Percentiles rank a stretch among this genome's conserved stretches.
Evolutionary conservation across 2,329 filamentous ascomycete genomes (phyloP).

Genomic region (Cladosporium sp.): DNA sequence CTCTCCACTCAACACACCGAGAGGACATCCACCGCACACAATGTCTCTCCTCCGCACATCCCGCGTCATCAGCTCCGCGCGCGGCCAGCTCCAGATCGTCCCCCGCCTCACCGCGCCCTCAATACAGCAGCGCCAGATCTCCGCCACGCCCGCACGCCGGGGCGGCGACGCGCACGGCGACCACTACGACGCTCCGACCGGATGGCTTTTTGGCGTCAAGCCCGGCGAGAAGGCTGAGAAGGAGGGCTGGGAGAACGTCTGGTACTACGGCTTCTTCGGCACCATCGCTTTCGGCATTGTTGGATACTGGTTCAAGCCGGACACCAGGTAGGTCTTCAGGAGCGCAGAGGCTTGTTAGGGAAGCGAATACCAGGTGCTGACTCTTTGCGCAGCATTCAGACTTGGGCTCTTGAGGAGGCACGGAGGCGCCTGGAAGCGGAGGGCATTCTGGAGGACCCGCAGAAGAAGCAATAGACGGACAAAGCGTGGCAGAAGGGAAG

Average conservation of each 20-base stretch:
- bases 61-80: constrained; percentile 25
- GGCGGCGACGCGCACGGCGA: constrained; percentile 61
- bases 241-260: constrained; percentile 91
- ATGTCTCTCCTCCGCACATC: constrained; percentile 15
- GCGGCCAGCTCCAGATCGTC: constrained; percentile 28
- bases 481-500: background rate
- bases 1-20: constrained; percentile 6
- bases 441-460: constrained; percentile 80
- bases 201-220: constrained; percentile 91
- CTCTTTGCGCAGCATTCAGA: constrained; percentile 73
- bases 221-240: constrained; percentile 92
- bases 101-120: constrained; percentile 22
- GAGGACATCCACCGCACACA: background rate
- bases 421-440: constrained; percentile 91
- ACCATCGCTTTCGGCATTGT: constrained; percentile 66
- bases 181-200: constrained; percentile 82
- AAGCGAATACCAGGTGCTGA: constrained; percentile 6
- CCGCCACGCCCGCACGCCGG: constrained; percentile 26
- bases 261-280: constrained; percentile 78
- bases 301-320: constrained; percentile 92
- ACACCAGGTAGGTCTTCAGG: constrained; percentile 79
- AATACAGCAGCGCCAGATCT: constrained; percentile 25
- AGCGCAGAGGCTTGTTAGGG: background rate
- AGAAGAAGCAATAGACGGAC: constrained; percentile 25
- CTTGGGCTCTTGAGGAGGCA: constrained; percentile 96